These are phyloP conservation scores for Apiospora marii DNA, from an alignment of 2,329 filamentous ascomycete genomes.

Conservation along the genomic window DNA sequence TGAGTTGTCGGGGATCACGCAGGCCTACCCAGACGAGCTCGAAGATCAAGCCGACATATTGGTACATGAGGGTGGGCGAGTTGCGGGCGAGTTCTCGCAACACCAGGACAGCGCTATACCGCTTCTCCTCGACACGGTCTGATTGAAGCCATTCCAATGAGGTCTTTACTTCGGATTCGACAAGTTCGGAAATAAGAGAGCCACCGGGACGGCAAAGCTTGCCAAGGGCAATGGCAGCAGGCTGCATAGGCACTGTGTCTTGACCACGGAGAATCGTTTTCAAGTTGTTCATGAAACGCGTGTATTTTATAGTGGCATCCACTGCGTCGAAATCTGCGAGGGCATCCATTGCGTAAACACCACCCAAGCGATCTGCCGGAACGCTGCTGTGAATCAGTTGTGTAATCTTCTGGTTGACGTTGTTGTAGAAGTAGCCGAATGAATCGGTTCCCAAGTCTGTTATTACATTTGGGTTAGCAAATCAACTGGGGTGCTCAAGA, in stretches of 20 bases:
- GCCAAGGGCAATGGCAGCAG: slow-evolving; percentile 87
- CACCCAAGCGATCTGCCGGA: slow-evolving; percentile 87
- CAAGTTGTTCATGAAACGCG: slow-evolving; percentile 90
- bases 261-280: slow-evolving; percentile 88
- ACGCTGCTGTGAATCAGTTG: slow-evolving; percentile 82
- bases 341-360: slow-evolving; percentile 88
- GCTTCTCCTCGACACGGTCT: slow-evolving; percentile 89
- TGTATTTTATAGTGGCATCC: slow-evolving; percentile 91
- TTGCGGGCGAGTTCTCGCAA: slow-evolving; percentile 90
- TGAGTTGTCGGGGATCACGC: slow-evolving; percentile 87
- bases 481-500: not conserved
- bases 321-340: slow-evolving; percentile 97
- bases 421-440: slow-evolving; percentile 69
- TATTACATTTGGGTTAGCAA: not conserved
- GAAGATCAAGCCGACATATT: slow-evolving; percentile 93
- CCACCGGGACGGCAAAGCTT: slow-evolving; percentile 92
- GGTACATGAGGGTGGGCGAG: slow-evolving; percentile 93
- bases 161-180: slow-evolving; percentile 96
- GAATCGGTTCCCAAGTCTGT: slow-evolving; percentile 71
- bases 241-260: slow-evolving; percentile 89
- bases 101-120: slow-evolving; percentile 92
- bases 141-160: slow-evolving; percentile 97
- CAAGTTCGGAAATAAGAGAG: slow-evolving; percentile 91
- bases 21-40: slow-evolving; percentile 96
- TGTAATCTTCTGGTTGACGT: slow-evolving; percentile 65